Percentiles rank a stretch among this genome's conserved stretches.
Evolutionary conservation across 345 rosid genomes (phyloP).

Genomic region (Bruguiera sexangula): DNA sequence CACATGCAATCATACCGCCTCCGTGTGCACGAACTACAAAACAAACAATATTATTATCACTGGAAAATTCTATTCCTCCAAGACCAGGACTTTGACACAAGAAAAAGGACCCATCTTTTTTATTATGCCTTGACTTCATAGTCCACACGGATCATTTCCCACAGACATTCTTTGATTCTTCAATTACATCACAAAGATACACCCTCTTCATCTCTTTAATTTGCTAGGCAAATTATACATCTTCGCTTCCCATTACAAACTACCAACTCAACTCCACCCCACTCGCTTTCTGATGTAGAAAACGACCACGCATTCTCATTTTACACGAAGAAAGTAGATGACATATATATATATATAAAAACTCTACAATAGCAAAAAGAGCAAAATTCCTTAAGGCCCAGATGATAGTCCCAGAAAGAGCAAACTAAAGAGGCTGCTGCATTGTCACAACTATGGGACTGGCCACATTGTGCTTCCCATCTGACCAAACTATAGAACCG

Average conservation of each 20-base stretch:
- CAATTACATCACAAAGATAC: not conserved
- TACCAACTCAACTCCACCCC: slow-evolving; percentile 3
- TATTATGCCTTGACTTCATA: slow-evolving; percentile 3
- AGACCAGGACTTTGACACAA: not conserved
- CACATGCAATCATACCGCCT: slow-evolving; percentile 17
- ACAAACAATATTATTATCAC: not conserved
- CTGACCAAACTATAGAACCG: slow-evolving; percentile 29
- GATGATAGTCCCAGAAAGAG: not conserved
- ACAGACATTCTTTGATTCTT: slow-evolving; percentile 2
- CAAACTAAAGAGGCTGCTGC: slow-evolving; percentile 75
- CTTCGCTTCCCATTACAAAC: not conserved
- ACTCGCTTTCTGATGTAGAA: slow-evolving; percentile 37
- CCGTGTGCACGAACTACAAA: not conserved
- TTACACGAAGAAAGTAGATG: slow-evolving; percentile 2
- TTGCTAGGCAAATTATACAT: not conserved
- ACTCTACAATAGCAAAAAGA: slow-evolving; percentile 11
- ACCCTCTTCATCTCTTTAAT: not conserved
- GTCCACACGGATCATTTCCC: slow-evolving; percentile 1
- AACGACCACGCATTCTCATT: slow-evolving; percentile 24
- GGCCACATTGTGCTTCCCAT: slow-evolving; percentile 25
- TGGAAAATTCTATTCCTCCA: slow-evolving; percentile 22
- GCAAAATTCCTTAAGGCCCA: slow-evolving; percentile 17
- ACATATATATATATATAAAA: not conserved
- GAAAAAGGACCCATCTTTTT: slow-evolving; percentile 14
- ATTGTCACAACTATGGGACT: slow-evolving; percentile 54